These are phyloP conservation scores for Yamadazyma spencermartinsiae DNA, from an alignment of 1,139 yeast genomes.

Conservation along the genomic window DNA sequence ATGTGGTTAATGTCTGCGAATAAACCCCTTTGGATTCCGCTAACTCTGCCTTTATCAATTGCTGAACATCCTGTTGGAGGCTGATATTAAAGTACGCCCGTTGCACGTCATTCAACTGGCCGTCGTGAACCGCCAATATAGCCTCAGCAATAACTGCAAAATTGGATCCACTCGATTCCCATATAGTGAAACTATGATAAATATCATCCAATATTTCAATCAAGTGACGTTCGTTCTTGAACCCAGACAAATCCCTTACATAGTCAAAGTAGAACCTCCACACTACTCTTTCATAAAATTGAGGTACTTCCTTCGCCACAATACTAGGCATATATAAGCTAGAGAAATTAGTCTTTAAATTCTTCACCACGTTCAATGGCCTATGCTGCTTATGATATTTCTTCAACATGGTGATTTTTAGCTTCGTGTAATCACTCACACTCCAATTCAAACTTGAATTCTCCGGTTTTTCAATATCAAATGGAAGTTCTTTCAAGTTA, in stretches of 20 bases:
- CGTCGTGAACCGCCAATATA: conserved; percentile 4
- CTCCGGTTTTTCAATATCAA: conserved; percentile 16
- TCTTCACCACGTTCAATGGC: conserved; percentile 33
- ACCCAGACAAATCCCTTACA: conserved; percentile 9
- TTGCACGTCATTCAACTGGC: conserved; percentile 7
- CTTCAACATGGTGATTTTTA: conserved; percentile 34
- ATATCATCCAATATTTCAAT: conserved; percentile 24
- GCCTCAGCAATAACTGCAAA: conserved; percentile 2
- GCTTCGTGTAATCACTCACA: conserved; percentile 18
- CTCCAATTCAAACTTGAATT: conserved; percentile 12
- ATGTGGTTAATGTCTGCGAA: conserved; percentile 4
- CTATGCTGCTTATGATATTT: conserved; percentile 35
- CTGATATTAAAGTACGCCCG: conserved; percentile 9
- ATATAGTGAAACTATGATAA: conserved; percentile 33
- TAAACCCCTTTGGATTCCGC: neutral
- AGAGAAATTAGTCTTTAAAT: conserved; percentile 30
- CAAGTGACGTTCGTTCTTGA: conserved; percentile 23
- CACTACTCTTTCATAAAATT: conserved; percentile 43
- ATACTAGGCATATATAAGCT: conserved; percentile 29
- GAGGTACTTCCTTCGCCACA: conserved; percentile 23
- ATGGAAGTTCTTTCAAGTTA: conserved; percentile 25
- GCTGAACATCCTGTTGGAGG: neutral
- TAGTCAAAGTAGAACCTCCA: conserved; percentile 47
- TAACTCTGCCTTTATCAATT: conserved; percentile 6
- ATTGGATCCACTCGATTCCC: conserved; percentile 35